phyloP scores from a whole-genome alignment of 1,139 yeast species.

The Taphrina betulina region DNA sequence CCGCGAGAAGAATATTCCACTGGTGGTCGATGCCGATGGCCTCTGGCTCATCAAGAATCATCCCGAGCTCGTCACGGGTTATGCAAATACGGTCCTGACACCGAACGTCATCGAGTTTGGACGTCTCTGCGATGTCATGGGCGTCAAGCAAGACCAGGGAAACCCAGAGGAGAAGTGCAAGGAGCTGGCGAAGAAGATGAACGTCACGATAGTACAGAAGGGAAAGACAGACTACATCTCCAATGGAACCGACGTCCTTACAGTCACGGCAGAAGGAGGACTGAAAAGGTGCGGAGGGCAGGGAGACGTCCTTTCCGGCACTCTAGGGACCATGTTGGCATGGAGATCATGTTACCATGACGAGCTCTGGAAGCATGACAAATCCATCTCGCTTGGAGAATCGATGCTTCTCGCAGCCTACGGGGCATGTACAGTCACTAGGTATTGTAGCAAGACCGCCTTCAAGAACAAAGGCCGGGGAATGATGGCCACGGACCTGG shows the following conservation, averaged over 20 bases:
- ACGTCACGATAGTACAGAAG: conserved; percentile 68
- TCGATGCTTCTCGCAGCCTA: conserved; percentile 60
- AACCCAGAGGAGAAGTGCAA: conserved; percentile 40
- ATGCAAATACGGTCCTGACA: conserved; percentile 64
- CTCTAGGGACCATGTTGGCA: conserved; percentile 64
- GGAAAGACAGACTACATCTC: conserved; percentile 68
- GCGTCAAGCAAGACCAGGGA: conserved; percentile 45
- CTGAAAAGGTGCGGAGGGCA: conserved; percentile 80
- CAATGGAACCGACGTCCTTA: conserved; percentile 45
- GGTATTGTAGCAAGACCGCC: conserved; percentile 66
- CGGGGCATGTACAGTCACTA: conserved; percentile 69
- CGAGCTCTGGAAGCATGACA: conserved; percentile 55
- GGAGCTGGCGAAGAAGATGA: conserved; percentile 56
- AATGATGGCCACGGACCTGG: conserved; percentile 82
- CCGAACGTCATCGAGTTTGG: conserved; percentile 87
- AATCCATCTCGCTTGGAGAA: conserved; percentile 47
- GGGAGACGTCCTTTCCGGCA: conserved; percentile 77
- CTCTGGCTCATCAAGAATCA: conserved; percentile 59
- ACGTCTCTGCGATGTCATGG: conserved; percentile 57
- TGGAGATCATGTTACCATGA: conserved; percentile 63
- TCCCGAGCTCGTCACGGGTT: conserved; percentile 57
- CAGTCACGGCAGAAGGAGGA: conserved; percentile 55
- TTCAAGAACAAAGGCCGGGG: conserved; percentile 66
- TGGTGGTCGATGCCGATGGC: conserved; percentile 89
- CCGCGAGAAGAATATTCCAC: conserved; percentile 55